phyloP scores from a whole-genome alignment of 1,139 yeast genomes.

The Starmera stellimalicola region DNA sequence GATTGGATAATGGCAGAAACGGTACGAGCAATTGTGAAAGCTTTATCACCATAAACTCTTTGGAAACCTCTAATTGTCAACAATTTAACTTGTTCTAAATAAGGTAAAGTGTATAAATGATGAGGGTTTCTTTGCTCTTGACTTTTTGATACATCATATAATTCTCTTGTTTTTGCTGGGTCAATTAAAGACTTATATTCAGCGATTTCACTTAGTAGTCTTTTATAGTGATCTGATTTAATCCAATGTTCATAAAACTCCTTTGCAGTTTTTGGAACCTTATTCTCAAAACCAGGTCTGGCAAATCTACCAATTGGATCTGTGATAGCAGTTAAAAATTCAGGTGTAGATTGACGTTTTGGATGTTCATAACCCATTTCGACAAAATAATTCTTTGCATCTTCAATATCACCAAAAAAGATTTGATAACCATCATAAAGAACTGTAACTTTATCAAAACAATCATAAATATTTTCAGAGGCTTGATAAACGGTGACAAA shows the following conservation, averaged over 20 bases:
- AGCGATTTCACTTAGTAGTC: slow-evolving; percentile 35
- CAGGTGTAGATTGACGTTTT: slow-evolving; percentile 49
- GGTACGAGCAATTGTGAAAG: slow-evolving; percentile 37
- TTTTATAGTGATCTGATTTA: slow-evolving; percentile 41
- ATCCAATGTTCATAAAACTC: slow-evolving; percentile 65
- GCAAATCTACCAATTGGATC: slow-evolving; percentile 48
- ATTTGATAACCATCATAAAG: slow-evolving; percentile 36
- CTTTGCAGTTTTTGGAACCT: slow-evolving; percentile 58
- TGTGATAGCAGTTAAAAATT: slow-evolving; percentile 48
- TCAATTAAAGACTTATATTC: slow-evolving; percentile 27
- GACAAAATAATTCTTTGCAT: slow-evolving; percentile 35
- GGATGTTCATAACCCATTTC: slow-evolving; percentile 46
- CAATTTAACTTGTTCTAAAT: slow-evolving; percentile 35
- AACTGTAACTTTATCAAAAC: slow-evolving; percentile 35
- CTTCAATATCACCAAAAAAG: slow-evolving; percentile 29
- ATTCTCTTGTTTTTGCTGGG: slow-evolving; percentile 31
- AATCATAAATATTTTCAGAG: slow-evolving; percentile 36
- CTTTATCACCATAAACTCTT: slow-evolving; percentile 40
- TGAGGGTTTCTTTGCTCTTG: slow-evolving; percentile 32
- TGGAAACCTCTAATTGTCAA: slow-evolving; percentile 41
- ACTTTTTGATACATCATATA: slow-evolving; percentile 28
- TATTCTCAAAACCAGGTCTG: slow-evolving; percentile 42
- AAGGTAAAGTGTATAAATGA: slow-evolving; percentile 39
- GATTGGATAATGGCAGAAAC: slow-evolving; percentile 41
- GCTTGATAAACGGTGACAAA: slow-evolving; percentile 38